Evolutionary conservation across 2,329 filamentous ascomycete genomes (phyloP).

Genomic region (Akanthomyces lecanii): DNA sequence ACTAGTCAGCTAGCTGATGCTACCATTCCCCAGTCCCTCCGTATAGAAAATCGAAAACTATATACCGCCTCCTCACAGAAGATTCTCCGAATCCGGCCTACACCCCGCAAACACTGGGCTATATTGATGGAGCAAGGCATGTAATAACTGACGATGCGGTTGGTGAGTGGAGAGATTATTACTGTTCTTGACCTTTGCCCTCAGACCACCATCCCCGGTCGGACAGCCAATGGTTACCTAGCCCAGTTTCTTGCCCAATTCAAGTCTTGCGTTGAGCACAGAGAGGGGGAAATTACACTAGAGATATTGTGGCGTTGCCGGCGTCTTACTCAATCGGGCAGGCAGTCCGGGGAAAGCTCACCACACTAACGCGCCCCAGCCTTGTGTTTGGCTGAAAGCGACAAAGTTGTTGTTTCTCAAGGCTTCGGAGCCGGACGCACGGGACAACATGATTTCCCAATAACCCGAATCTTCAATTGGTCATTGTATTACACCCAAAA

Average conservation of each 20-base stretch:
- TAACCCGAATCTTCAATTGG: neutral
- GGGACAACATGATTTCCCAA: neutral
- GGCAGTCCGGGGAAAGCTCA: constrained; percentile 7
- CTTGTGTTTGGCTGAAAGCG: neutral
- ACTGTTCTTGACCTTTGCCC: neutral
- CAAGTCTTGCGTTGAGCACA: no score
- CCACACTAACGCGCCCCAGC: neutral
- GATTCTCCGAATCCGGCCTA: neutral
- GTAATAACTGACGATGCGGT: no score
- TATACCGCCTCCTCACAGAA: neutral
- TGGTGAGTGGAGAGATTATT: no score
- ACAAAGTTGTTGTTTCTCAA: neutral
- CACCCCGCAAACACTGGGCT: no score
- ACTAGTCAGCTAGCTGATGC: neutral
- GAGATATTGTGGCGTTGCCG: no score
- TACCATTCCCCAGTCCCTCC: neutral
- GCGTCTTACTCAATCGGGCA: constrained; percentile 7
- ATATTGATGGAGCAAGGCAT: no score
- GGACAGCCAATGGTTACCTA: no score
- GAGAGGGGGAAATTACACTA: no score
- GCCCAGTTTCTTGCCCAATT: no score
- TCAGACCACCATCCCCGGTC: neutral
- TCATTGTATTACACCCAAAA: neutral
- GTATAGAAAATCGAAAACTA: neutral
- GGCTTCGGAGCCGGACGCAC: neutral